phyloP scores from a whole-genome alignment of 192 early-diverging fungal species.

The Endogone sp. region DNA sequence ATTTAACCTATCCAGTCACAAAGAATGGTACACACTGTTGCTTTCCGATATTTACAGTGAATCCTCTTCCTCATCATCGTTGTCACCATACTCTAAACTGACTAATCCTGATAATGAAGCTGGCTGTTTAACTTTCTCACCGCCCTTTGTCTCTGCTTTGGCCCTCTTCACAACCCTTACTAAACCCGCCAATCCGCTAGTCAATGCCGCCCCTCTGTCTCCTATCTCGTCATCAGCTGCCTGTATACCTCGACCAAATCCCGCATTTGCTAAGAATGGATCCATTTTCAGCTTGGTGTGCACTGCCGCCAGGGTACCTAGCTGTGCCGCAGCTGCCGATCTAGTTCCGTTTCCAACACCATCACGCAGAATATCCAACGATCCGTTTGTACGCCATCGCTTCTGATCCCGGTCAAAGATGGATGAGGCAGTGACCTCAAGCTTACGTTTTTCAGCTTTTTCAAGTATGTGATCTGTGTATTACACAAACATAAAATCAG shows the following conservation, averaged over 20 bases:
- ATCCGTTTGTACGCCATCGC: background rate
- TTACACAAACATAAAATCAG: background rate
- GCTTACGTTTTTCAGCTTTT: constrained; percentile 24
- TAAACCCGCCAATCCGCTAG: background rate
- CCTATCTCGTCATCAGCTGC: background rate
- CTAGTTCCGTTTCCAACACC: too few relatives aligned
- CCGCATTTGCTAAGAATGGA: constrained; percentile 24
- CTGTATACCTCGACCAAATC: background rate
- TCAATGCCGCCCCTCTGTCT: background rate
- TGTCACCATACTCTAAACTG: background rate
- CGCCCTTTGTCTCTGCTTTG: background rate
- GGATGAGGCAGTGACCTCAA: constrained; percentile 15
- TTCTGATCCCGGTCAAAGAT: constrained; percentile 13
- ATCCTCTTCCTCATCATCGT: background rate
- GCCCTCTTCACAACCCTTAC: background rate
- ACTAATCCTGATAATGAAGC: background rate
- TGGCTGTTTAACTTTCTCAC: background rate
- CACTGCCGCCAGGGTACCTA: constrained; percentile 12
- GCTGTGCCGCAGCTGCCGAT: constrained; percentile 1
- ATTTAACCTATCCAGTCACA: too few relatives aligned
- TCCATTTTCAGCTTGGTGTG: constrained; percentile 39
- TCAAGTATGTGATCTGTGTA: constrained; percentile 15
- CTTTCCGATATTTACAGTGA: too few relatives aligned
- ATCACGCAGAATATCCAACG: constrained; percentile 2
- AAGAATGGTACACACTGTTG: too few relatives aligned